Percentiles rank a stretch among this genome's conserved stretches.
Conservation (phyloP, 108 stramenopile species). For the Nannochloropsis salina region DNA sequence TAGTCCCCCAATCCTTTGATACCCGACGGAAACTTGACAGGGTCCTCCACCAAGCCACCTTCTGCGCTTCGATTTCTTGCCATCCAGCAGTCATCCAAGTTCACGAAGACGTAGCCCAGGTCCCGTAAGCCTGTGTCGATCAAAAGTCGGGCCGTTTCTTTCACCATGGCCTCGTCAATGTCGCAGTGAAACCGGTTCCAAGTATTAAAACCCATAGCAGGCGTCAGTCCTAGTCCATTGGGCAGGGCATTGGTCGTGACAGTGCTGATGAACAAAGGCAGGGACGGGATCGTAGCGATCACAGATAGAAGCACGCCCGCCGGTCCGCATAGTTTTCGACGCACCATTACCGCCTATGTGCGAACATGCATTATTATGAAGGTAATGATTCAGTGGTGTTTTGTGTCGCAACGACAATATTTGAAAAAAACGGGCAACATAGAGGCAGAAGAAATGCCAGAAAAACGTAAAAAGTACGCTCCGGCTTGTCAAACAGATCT, state of each 20-base stretch:
- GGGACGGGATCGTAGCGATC: background rate
- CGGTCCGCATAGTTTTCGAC: too few relatives aligned
- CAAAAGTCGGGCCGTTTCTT: slow-evolving; percentile 33
- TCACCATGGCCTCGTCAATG: slow-evolving; percentile 27
- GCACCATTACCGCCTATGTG: too few relatives aligned
- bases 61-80: slow-evolving; percentile 26
- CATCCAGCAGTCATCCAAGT: slow-evolving; percentile 64
- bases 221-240: background rate
- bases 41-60: slow-evolving; percentile 49
- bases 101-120: slow-evolving; percentile 59
- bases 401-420: too few relatives aligned
- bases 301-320: too few relatives aligned
- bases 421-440: too few relatives aligned
- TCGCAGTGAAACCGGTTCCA: background rate
- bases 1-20: slow-evolving; percentile 50
- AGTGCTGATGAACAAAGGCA: background rate
- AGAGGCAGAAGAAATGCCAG: too few relatives aligned
- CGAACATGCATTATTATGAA: too few relatives aligned
- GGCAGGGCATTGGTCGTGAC: background rate
- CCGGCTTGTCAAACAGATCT: too few relatives aligned
- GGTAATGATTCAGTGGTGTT: too few relatives aligned
- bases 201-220: slow-evolving; percentile 14
- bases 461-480: too few relatives aligned
- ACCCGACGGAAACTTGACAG: slow-evolving; percentile 55
- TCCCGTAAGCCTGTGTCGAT: slow-evolving; percentile 36